Base-by-base conservation (phyloP, 306 rosid genomes). In the Macrotyloma uniflorum region DNA sequence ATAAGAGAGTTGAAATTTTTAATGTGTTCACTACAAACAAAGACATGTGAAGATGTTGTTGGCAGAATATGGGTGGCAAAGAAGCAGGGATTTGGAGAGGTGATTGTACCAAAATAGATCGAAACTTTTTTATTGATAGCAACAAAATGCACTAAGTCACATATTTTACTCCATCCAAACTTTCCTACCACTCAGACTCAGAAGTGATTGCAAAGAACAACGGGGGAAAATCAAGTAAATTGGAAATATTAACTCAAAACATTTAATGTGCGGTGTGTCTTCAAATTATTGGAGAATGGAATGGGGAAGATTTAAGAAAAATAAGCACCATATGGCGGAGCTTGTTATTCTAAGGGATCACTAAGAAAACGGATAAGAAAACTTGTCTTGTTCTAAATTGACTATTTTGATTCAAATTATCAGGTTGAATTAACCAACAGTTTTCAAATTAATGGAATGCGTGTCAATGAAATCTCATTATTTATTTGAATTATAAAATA, bases 11-110 rank as follows among this genome's bases (percentile, higher is more conserved):
- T 78, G 53, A 79, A 76, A 77, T 76, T 77, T 64, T 84, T 86
- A 59, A 66, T 84, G 70, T 71, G 67, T 85, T 86, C 88, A 79
- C 84, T 87, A 89, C 79, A 87, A 83, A 91, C 96, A 91, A 87
- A 89, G 85, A 81, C 96, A 89, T 89, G 93, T 91, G 93, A 89
- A 72, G 88, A 65, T 49, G 75, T 61, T 79, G 70, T 79, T 85
- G 88, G 86, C 83, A 28, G 77, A 58, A 36, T 57, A 23, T 57
- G 66, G 65, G 38, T 36, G 50, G 51, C 50, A 51, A 51, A 16
- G 2, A 53, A 73, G 50, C 46, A 20, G 66, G 24, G 54, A 14
- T 10, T 50, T 51, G 8, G 20, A 50, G 6, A 19, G 18, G 2
- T 32, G 61, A 53, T 30, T 0, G 24, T 69, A 9, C 43, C 47